Conservation (phyloP, 129 eudicot species). For the Deinandra increscens region DNA sequence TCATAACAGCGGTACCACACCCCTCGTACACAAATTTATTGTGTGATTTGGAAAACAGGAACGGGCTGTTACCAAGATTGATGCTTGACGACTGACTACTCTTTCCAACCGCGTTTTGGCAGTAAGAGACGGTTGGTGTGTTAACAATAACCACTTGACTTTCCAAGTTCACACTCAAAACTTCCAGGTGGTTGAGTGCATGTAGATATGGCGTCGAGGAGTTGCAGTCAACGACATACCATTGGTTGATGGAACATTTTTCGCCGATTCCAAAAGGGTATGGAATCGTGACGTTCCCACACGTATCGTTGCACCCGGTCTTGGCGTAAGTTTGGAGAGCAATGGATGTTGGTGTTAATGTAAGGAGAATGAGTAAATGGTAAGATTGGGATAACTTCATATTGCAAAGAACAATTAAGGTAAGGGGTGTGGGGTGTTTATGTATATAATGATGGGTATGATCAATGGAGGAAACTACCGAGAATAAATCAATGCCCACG, state of each 20-base stretch:
- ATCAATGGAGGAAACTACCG: too few species aligned
- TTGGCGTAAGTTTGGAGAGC: not conserved
- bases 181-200: conserved; percentile 20
- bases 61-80: not conserved
- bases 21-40: conserved; percentile 3
- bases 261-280: not conserved
- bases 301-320: not conserved
- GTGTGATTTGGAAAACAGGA: not conserved
- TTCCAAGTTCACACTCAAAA: conserved; percentile 5
- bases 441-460: too few species aligned
- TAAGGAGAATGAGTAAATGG: not conserved
- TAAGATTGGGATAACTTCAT: conserved; percentile 5
- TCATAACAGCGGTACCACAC: not conserved
- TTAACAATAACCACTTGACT: conserved; percentile 10
- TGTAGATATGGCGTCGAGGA: conserved; percentile 13
- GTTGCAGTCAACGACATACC: conserved; percentile 13
- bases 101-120: not conserved
- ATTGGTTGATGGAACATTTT: not conserved
- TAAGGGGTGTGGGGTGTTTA: too few species aligned
- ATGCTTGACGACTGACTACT: not conserved
- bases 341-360: not conserved
- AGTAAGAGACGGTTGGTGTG: not conserved
- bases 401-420: too few species aligned
- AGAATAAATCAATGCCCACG: too few species aligned
- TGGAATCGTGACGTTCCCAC: too few species aligned